Base-by-base conservation (phyloP, 2,329 filamentous ascomycete genomes). In the Rhinocladiella similis region DNA sequence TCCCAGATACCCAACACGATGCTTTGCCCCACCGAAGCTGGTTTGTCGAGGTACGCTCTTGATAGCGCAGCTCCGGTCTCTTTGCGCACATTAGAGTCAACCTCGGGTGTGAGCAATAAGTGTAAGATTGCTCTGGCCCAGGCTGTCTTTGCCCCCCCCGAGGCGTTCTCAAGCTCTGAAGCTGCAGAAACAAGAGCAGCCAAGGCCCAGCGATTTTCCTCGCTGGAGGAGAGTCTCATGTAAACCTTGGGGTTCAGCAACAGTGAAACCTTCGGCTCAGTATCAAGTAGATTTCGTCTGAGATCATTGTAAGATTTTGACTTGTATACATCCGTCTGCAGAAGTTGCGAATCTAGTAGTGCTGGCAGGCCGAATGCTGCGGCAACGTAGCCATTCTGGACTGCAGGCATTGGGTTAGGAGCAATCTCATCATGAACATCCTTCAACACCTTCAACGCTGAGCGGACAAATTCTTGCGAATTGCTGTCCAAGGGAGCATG, bases 71-170 rank as follows among this genome's bases (percentile, higher is more conserved):
- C 75, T 18, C 79, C 79, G 3, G 87, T 83, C 63, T 85, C 80
- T 61, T 86, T 85, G 54, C 88, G 85, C 47, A 89, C 76, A 36
- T 77, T 77, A 2, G 86, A 78, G 12, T 87, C 78, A 18, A 90
- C 76, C 12, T 72, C 77, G 13, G 83, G 75, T 1, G 87, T 85
- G 45, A 86, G 85, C 45, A 93, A 82, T 14, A 89, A 76, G 69
- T 89, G 95, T n/a, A 97, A 85, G 56, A 93, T 83, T 1, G 89
- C 86, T 66, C 96, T 89, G 13, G 89, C 86, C 94, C 93, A 99
- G 14, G 86, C 84, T 51, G 83, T 73, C 59, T 80, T 80, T n/a
- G 83, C 76, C 9, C 82, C 74, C 13, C 76, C 74, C 3, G 76
- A 70, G 12, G 79, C 74, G 25, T 81, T 76, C 12, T 76, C 73